Base-by-base conservation (phyloP, 2,329 filamentous ascomycete genomes). In the Endoconidiophora laricicola region DNA sequence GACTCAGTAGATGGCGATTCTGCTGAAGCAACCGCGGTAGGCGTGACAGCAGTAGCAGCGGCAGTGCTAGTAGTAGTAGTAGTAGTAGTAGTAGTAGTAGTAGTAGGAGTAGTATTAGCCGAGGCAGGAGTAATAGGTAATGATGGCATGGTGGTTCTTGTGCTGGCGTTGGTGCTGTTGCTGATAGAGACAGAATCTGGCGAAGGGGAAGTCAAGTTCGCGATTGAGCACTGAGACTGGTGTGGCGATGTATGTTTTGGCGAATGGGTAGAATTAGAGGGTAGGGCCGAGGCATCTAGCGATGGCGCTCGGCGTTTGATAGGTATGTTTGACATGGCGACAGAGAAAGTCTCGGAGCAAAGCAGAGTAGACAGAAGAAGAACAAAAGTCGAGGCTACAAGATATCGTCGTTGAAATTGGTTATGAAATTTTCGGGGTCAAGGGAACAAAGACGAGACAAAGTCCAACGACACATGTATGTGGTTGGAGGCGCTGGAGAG, bases 1-100 rank as follows among this genome's bases (percentile, higher is more conserved):
- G 52, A 50, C 20, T 53, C 48, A n/a, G 42, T 39, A 33, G 29
- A 33, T 33, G 29, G 7, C 29, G 12, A 12, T 9, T 33, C 29
- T 33, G 29, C 29, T 9, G 29, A 12, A 18, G 29, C 39, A n/a
- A 41, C 29, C 18, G 46, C 14, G 6, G 44, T 12, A 22, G 49
- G 29, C 20, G 46, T 29, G 10, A 40, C 23, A 2, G 36, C 14
- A 40, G 37, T 23, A 14, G 45, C 24, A 23, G 46, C 14, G 20
- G 22, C 24, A 9, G 37, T 6, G 9, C 26, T 14, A 9, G 43
- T 14, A 3, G 37, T 38, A 22, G 44, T 24, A 10, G 42, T 7
- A 6, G 46, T 29, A 9, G 33, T 29, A 26, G 18, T 18, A 33
- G 22, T 26, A 14, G 37, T 38, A 22, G 44, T 24, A 10, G 42